A percentile compares a stretch with the other conserved stretches of the same genome.
These are phyloP conservation scores for Pythium aristosporum DNA, from an alignment of 352 stramenopile species.

Conservation along the genomic window DNA sequence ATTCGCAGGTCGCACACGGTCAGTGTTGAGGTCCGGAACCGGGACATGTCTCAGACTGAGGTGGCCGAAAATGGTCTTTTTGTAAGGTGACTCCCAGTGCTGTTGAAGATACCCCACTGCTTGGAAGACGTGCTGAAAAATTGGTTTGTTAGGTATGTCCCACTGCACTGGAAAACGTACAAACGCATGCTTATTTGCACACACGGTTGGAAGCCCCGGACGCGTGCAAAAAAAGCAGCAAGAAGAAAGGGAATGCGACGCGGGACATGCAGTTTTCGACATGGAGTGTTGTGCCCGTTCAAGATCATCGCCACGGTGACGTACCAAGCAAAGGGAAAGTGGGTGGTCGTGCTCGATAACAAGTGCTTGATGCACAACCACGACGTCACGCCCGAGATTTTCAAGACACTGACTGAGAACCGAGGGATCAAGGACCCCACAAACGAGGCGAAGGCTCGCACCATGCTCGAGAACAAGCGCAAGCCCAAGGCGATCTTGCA, in stretches of 20 bases:
- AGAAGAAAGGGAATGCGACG: background rate
- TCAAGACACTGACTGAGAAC: background rate
- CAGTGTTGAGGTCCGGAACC: background rate
- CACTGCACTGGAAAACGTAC: background rate
- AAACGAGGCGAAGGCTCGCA: background rate
- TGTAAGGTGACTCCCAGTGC: no score
- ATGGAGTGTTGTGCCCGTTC: background rate
- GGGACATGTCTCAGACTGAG: background rate
- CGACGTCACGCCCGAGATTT: background rate
- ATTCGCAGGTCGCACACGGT: background rate
- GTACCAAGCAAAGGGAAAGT: background rate
- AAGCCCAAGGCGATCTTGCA: background rate
- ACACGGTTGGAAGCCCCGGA: background rate
- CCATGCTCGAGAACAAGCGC: background rate
- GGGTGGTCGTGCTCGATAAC: background rate
- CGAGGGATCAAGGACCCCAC: background rate
- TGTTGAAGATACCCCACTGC: no score
- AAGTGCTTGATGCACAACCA: background rate
- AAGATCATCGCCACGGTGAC: background rate
- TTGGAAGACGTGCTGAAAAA: no score
- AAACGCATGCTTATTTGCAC: background rate
- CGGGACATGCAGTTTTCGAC: background rate
- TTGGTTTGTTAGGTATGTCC: background rate
- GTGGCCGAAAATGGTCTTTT: background rate
- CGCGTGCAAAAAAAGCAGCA: no score